phyloP scores from a whole-genome alignment of 148 eudicot species.

The Vaccinium myrtillus region DNA sequence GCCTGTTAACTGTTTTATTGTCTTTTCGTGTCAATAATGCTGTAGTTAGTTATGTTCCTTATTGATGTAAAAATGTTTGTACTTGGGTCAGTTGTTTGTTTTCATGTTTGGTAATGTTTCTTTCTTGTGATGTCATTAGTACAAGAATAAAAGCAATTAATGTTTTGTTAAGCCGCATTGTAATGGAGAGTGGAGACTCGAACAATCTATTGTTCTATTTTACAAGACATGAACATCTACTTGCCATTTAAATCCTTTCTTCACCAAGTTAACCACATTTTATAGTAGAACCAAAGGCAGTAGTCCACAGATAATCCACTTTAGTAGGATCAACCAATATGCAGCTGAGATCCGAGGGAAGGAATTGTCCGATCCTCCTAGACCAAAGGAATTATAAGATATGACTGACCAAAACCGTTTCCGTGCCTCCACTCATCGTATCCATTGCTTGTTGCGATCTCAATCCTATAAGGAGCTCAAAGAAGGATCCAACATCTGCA shows the following conservation, averaged over 20 bases:
- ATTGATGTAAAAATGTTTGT: not conserved
- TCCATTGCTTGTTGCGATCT: not conserved
- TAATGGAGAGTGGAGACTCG: not conserved
- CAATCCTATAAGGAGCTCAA: not conserved
- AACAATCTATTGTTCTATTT: not conserved
- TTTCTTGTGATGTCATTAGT: not conserved
- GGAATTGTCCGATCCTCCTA: not conserved
- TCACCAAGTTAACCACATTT: not conserved
- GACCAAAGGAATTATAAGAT: not conserved
- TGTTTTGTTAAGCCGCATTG: not conserved
- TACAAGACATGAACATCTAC: not conserved
- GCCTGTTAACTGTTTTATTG: not conserved
- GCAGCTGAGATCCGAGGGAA: not conserved
- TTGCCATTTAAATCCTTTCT: not conserved
- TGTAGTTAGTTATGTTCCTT: constrained; percentile 5
- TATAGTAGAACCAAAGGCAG: not conserved
- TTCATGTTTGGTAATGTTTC: not conserved
- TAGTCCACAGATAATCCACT: not conserved
- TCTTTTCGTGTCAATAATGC: not conserved
- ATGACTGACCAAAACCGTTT: not conserved
- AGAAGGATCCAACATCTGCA: not conserved
- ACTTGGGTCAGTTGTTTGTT: not conserved
- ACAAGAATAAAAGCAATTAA: not conserved
- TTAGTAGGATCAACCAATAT: not conserved
- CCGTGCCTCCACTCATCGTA: not conserved